Evolutionary conservation across 768 basidiomycete genomes (phyloP).

Genomic region (Hortiboletus flavorubellus): DNA sequence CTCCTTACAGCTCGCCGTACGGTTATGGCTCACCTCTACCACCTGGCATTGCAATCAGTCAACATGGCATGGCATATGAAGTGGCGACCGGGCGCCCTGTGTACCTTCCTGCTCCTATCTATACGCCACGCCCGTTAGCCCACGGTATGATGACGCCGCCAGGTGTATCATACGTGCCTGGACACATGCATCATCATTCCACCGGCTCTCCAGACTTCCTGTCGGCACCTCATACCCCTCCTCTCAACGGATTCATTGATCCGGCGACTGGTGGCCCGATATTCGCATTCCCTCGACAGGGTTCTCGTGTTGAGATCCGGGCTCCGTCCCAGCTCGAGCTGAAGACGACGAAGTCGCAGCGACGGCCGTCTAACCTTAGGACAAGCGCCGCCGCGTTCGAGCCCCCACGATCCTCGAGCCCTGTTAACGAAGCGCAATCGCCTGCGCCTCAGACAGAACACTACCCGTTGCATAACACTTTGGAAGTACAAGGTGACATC

Average conservation of each 20-base stretch:
- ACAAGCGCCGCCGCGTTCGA: conserved; percentile 51
- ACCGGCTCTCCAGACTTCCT: conserved; percentile 62
- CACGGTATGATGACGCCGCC: conserved; percentile 51
- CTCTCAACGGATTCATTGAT: conserved; percentile 62
- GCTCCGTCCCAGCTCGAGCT: conserved; percentile 40
- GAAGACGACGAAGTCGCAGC: conserved; percentile 22
- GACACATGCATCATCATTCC: conserved; percentile 61
- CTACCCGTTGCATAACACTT: conserved; percentile 9
- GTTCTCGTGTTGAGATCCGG: conserved; percentile 71
- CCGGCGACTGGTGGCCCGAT: conserved; percentile 65
- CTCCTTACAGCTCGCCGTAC: conserved; percentile 68
- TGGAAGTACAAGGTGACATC: conserved; percentile 17
- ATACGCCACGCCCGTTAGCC: conserved; percentile 64
- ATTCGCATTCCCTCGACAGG: conserved; percentile 71
- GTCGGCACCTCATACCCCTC: conserved; percentile 56
- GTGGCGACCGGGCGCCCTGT: conserved; percentile 79
- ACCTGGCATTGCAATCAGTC: conserved; percentile 70
- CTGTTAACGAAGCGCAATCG: conserved; percentile 13
- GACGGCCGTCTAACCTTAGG: conserved; percentile 43
- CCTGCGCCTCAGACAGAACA: conserved; percentile 9
- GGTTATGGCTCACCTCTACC: conserved; percentile 53
- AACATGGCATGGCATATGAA: conserved; percentile 80
- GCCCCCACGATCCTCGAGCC: conserved; percentile 36
- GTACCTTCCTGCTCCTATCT: conserved; percentile 64
- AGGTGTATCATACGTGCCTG: conserved; percentile 50